These are phyloP conservation scores for Mortierella sp. DNA, from an alignment of 371 early-diverging fungal species.

Conservation along the genomic window DNA sequence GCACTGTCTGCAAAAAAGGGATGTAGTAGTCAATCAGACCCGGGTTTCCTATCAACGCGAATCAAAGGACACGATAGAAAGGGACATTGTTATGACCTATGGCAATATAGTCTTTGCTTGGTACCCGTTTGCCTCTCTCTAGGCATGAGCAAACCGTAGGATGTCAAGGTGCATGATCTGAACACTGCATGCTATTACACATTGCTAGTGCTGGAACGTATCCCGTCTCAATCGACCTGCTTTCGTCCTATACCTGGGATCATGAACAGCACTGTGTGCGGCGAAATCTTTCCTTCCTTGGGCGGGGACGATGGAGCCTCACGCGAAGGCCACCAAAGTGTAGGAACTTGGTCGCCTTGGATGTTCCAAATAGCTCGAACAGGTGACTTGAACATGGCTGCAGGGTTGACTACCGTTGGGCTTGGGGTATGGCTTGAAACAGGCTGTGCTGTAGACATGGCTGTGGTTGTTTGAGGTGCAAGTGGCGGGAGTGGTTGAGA, in stretches of 20 bases:
- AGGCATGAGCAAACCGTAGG: too few species aligned
- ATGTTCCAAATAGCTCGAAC: conserved; percentile 62
- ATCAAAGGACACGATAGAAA: not conserved
- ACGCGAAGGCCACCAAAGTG: conserved; percentile 64
- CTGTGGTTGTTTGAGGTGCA: conserved; percentile 14
- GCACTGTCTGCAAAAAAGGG: conserved; percentile 64
- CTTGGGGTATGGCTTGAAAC: not conserved
- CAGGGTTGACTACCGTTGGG: conserved; percentile 22
- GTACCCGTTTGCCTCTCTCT: too few species aligned
- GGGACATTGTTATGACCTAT: not conserved
- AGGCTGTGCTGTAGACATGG: conserved; percentile 7
- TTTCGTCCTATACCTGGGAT: conserved; percentile 51
- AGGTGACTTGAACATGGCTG: conserved; percentile 53
- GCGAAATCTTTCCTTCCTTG: conserved; percentile 2
- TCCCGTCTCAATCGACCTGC: too few species aligned
- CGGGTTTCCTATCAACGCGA: conserved; percentile 65
- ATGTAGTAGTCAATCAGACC: conserved; percentile 79
- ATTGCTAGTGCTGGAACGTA: too few species aligned
- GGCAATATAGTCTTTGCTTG: too few species aligned
- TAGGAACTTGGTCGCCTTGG: conserved; percentile 59
- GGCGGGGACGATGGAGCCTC: conserved; percentile 2
- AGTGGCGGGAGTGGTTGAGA: conserved; percentile 3
- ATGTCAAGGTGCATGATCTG: too few species aligned
- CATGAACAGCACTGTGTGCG: conserved; percentile 62
- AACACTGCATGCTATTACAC: too few species aligned